Conservation (phyloP, 345 rosid genomes). For the Psidium guajava region DNA sequence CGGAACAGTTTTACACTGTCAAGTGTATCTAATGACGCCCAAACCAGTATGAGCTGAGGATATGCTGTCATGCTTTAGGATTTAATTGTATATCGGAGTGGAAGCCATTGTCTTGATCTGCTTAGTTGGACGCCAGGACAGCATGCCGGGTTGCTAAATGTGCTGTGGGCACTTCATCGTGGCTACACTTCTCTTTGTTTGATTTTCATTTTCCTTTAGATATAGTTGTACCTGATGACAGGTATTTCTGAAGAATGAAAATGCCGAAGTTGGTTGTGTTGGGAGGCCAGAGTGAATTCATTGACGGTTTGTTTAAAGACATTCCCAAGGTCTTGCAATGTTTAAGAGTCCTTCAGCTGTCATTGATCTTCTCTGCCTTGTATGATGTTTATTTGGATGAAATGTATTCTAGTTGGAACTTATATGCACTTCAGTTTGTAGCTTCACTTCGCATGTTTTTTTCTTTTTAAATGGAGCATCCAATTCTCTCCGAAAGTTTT, state of each 20-base stretch:
- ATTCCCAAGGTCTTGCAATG: neutral
- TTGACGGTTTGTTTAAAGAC: neutral
- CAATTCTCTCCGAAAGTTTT: neutral
- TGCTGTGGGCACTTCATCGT: neutral
- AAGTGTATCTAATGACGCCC: constrained; percentile 3
- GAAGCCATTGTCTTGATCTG: neutral
- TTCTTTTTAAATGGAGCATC: neutral
- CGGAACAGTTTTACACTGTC: constrained; percentile 1
- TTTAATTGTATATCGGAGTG: neutral
- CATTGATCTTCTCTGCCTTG: neutral
- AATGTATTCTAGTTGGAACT: neutral
- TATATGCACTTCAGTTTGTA: neutral
- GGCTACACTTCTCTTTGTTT: neutral
- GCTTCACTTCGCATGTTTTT: neutral
- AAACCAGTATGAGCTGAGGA: neutral
- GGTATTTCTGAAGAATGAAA: neutral
- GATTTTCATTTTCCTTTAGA: neutral
- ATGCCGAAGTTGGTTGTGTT: neutral
- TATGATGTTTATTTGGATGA: neutral
- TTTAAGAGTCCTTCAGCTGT: neutral
- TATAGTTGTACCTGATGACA: neutral
- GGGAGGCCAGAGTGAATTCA: neutral
- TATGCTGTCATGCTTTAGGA: neutral
- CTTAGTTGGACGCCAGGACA: neutral
- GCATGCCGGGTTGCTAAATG: neutral